These are phyloP conservation scores for Juncus effusus DNA, from an alignment of 176 grass and related monocot species.

Conservation along the genomic window DNA sequence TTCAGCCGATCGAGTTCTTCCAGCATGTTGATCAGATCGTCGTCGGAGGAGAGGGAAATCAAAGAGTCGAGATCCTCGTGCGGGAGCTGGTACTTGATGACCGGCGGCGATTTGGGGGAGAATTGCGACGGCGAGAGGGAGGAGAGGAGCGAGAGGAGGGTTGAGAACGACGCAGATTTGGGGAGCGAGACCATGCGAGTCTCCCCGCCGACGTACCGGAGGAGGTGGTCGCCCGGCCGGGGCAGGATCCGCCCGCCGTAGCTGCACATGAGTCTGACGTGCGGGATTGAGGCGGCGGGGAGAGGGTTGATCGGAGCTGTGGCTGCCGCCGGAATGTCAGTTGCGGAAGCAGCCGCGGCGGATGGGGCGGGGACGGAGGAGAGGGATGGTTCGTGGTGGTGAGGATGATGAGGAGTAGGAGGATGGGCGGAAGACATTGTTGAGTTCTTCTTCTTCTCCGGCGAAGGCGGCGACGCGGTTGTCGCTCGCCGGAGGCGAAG, in stretches of 20 bases:
- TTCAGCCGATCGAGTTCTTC: conserved; percentile 67
- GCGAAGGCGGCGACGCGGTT: not conserved
- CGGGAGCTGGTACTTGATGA: conserved; percentile 72
- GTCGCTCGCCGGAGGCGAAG: not conserved
- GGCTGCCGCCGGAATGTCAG: conserved; percentile 5
- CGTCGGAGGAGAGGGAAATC: conserved; percentile 76
- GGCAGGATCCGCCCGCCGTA: conserved; percentile 85
- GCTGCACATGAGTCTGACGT: conserved; percentile 79
- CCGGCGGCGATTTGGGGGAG: conserved; percentile 18
- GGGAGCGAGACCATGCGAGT: conserved; percentile 87
- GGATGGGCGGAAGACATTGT: conserved; percentile 21
- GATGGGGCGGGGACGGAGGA: conserved; percentile 24
- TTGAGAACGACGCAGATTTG: conserved; percentile 41
- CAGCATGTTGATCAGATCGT: conserved; percentile 88
- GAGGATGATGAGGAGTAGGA: conserved; percentile 18
- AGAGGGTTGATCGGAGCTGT: conserved; percentile 1
- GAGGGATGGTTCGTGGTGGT: conserved; percentile 1
- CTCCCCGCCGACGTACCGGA: conserved; percentile 84
- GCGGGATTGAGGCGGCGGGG: conserved; percentile 17
- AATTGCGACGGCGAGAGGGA: conserved; percentile 38
- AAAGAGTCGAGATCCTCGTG: conserved; percentile 79
- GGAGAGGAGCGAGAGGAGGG: conserved; percentile 46
- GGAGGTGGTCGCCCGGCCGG: conserved; percentile 62
- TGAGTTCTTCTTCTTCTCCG: not conserved
- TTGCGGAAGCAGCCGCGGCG: not conserved